Evolutionary conservation across 306 rosid genomes (phyloP), one percentile per base, ranked within the genome.

Genomic region (Cicer bijugum): DNA sequence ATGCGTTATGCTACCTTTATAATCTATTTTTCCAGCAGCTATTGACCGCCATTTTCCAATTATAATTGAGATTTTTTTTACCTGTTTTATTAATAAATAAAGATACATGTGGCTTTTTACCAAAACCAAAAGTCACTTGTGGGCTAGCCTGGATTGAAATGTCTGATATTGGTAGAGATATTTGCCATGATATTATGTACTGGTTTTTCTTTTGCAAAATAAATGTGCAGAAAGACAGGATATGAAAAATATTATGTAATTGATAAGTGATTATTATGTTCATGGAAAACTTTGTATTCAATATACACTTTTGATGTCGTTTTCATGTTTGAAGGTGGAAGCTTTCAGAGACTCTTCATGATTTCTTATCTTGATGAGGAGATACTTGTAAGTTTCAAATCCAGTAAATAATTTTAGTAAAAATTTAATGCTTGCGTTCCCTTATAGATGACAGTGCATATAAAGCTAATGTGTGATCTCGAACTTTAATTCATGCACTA

Each of bases 341-440:
- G 88, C 72, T 88, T 72, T 47, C 89, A 83, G 79, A 91, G 99
- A 75, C 88, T 90, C 67, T 86, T 88, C 87, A 88, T 95, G 99
- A 90, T 95, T 81, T 95, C 99, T 76, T 95, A 95, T 84, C 97
- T 95, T 57, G 99, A 91, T 71, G 89, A 82, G 43, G 97, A 91
- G 81, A 95, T 95, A 85, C 90, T 95, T 56, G 99, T 95, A 87
- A 85, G 99, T 85, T 73, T 75, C 50, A 35, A 58, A 60, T 20
- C 64, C 66, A 40, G 64, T 7, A 47, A 73, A 68, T 12, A 46
- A 40, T 37, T 75, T 71, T 66, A 14, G 67, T 28, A 71, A 76
- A 43, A 23, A 9, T 43, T 80, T 69, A 63, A 20, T 55, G 12
- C 65, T 7, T 35, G 51, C 40, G 61, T 45, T 51, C 39, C 52